phyloP scores from a whole-genome alignment of 257 asterid species.

The Gentiana straminea region DNA sequence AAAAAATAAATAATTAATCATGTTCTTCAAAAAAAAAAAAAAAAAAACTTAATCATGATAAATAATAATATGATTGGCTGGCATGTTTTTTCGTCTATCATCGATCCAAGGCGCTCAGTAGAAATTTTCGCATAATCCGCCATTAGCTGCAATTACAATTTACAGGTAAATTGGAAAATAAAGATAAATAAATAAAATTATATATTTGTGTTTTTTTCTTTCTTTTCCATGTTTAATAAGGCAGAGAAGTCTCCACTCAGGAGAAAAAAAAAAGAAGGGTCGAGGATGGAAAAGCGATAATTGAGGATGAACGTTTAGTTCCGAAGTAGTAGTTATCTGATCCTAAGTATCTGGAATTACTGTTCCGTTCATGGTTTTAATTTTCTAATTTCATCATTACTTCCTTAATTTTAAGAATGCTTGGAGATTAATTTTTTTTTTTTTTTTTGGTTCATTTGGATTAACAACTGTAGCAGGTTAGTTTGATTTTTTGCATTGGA shows the following conservation, averaged over 20 bases:
- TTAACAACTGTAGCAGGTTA: neutral
- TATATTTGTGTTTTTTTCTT: too few species aligned
- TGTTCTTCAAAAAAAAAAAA: too few species aligned
- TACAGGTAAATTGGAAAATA: too few species aligned
- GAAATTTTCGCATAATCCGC: too few species aligned
- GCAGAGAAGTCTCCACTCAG: neutral
- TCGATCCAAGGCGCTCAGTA: too few species aligned
- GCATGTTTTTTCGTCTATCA: too few species aligned
- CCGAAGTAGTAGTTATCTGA: slow-evolving; percentile 11
- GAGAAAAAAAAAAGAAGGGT: neutral
- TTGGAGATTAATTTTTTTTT: neutral
- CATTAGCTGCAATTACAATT: too few species aligned
- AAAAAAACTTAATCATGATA: too few species aligned
- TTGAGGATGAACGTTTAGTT: slow-evolving; percentile 10
- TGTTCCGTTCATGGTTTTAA: neutral
- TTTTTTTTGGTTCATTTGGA: neutral
- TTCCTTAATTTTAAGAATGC: neutral
- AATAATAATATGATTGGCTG: too few species aligned
- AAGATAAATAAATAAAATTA: too few species aligned
- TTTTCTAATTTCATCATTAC: neutral
- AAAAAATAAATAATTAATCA: too few species aligned
- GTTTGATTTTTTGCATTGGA: neutral
- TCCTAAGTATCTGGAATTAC: slow-evolving; percentile 7
- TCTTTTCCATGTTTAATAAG: neutral
- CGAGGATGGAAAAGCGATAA: slow-evolving; percentile 9